These are phyloP conservation scores for Phytomonas francai DNA, from an alignment of 208 protist genomes.

Conservation along the genomic window DNA sequence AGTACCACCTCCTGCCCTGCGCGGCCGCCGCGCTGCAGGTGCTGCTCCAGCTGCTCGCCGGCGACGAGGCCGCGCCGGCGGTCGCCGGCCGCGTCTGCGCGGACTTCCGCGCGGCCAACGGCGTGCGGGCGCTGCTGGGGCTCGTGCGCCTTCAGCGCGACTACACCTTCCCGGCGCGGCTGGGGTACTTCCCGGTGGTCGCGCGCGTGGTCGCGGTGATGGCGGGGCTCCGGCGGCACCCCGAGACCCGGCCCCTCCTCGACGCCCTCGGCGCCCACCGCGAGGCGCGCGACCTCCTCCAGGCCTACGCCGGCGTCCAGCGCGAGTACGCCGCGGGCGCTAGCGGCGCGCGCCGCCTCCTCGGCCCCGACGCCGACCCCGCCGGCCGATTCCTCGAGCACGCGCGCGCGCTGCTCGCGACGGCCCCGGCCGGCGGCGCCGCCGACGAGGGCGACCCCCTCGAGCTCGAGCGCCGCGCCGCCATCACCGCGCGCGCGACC, in stretches of 20 bases:
- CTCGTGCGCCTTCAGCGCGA: conserved; percentile 60
- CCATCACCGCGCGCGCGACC: conserved; percentile 58
- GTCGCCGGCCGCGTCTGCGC: conserved; percentile 67
- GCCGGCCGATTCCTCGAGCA: conserved; percentile 80
- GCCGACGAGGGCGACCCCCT: conserved; percentile 27
- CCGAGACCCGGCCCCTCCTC: conserved; percentile 69
- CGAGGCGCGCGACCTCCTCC: conserved; percentile 54
- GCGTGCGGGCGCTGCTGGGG: conserved; percentile 71
- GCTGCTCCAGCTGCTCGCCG: conserved; percentile 56
- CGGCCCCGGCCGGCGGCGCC: conserved; percentile 14
- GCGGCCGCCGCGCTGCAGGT: conserved; percentile 63
- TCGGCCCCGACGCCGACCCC: conserved; percentile 52
- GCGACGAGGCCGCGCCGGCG: conserved; percentile 47
- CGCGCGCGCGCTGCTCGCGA: conserved; percentile 52
- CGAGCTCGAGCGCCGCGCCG: conserved; percentile 66
- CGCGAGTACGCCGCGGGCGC: conserved; percentile 65
- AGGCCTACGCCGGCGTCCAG: conserved; percentile 66
- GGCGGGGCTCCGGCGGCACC: conserved; percentile 60
- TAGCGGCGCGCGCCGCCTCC: no score
- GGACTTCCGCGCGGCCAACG: conserved; percentile 60
- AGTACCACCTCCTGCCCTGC: conserved; percentile 66
- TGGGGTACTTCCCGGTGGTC: conserved; percentile 78
- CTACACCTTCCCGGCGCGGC: conserved; percentile 59
- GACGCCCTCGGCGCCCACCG: conserved; percentile 67
- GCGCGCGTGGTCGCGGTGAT: conserved; percentile 77